Percentiles rank a stretch among this genome's conserved stretches.
phyloP scores from a whole-genome alignment of 441 rosid species.

The Jatropha podagrica region DNA sequence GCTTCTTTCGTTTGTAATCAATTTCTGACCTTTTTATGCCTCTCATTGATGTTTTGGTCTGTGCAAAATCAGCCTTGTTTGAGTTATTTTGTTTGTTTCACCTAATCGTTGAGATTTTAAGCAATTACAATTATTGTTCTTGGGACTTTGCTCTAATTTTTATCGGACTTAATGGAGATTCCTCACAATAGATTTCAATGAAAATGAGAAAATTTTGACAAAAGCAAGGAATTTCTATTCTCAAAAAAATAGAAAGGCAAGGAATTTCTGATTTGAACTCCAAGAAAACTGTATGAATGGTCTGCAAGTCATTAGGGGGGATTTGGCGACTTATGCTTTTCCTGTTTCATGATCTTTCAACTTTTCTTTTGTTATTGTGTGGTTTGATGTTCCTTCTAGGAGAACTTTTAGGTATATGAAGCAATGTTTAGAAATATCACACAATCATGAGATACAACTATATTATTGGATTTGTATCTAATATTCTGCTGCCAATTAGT shows the following conservation, averaged over 20 bases:
- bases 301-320: background rate
- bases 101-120: background rate
- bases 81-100: background rate
- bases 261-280: conserved; percentile 2
- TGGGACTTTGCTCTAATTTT: background rate
- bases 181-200: background rate
- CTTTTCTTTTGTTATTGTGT: conserved; percentile 3
- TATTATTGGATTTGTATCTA: conserved; percentile 5
- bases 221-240: background rate
- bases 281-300: conserved; percentile 16
- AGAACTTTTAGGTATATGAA: background rate
- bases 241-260: background rate
- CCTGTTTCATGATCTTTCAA: background rate
- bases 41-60: background rate
- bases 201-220: background rate
- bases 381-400: background rate
- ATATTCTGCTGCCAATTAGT: background rate
- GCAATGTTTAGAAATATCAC: background rate
- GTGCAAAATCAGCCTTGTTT: background rate
- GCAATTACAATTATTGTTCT: background rate
- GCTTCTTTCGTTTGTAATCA: background rate
- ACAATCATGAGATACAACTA: background rate
- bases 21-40: background rate
- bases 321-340: conserved; percentile 14
- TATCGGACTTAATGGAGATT: background rate